phyloP scores from a whole-genome alignment of 345 rosid genomes.

The Gossypium herbaceum region DNA sequence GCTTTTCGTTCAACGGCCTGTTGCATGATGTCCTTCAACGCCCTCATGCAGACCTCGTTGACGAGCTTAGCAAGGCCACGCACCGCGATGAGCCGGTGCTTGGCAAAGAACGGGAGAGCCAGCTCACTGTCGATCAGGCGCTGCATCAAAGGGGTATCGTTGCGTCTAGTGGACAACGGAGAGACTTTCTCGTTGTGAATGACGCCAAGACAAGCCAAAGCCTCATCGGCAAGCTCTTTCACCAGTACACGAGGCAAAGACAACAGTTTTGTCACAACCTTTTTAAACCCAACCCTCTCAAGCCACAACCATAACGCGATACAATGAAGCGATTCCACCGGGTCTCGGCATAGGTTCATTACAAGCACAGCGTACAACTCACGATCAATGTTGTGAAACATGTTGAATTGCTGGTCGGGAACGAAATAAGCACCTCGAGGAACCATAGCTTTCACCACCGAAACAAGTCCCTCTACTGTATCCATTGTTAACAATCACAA shows the following conservation, averaged over 20 bases:
- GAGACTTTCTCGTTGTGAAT: constrained; percentile 14
- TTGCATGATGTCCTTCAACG: constrained; percentile 38
- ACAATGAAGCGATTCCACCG: constrained; percentile 35
- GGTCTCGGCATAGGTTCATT: constrained; percentile 38
- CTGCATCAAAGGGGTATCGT: constrained; percentile 30
- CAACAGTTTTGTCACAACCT: constrained; percentile 29
- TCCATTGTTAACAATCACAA: not conserved
- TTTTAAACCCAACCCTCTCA: constrained; percentile 32
- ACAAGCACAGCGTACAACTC: constrained; percentile 36
- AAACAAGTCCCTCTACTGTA: constrained; percentile 3
- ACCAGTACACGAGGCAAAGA: constrained; percentile 31
- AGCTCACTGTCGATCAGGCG: constrained; percentile 28
- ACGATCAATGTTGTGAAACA: constrained; percentile 50
- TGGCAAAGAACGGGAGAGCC: constrained; percentile 25
- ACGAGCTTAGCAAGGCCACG: constrained; percentile 26
- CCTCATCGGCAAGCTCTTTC: constrained; percentile 44
- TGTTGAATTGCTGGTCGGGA: constrained; percentile 27
- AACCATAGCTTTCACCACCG: constrained; percentile 3
- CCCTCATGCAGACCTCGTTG: constrained; percentile 35
- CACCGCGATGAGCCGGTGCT: constrained; percentile 21
- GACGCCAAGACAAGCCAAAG: constrained; percentile 33
- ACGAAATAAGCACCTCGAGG: constrained; percentile 2
- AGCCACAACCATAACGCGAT: constrained; percentile 54
- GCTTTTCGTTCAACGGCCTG: constrained; percentile 26
- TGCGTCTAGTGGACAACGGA: not conserved